Conservation (phyloP, 1,284 basidiomycete species). For the Ganoderma multipileum region DNA sequence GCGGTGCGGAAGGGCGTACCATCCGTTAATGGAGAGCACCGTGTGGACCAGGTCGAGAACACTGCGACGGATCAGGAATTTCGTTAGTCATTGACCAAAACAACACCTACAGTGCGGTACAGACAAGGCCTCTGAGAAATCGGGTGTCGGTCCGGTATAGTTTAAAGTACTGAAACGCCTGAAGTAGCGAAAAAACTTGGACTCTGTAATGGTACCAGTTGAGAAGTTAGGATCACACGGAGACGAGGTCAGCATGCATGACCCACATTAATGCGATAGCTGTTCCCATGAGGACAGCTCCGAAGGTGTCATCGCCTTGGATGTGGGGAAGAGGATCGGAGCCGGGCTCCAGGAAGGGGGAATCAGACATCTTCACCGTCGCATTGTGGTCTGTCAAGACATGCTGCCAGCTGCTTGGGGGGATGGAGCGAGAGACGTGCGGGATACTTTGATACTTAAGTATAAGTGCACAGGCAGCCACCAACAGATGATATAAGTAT, state of each 20-base stretch:
- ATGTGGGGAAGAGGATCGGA: background rate
- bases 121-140: background rate
- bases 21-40: background rate
- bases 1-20: too few relatives aligned
- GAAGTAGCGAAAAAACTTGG: background rate
- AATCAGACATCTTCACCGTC: background rate
- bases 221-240: background rate
- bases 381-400: background rate
- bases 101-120: background rate
- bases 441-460: background rate
- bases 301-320: background rate
- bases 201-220: background rate
- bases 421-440: background rate
- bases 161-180: background rate
- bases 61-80: background rate
- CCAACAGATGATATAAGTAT: too few relatives aligned
- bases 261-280: background rate
- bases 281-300: background rate
- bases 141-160: background rate
- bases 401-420: too few relatives aligned
- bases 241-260: background rate
- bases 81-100: background rate
- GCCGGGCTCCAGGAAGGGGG: background rate
- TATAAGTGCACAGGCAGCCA: background rate
- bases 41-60: background rate